phyloP scores from a whole-genome alignment of 2,329 filamentous ascomycete genomes.

The Exophiala spinifera region DNA sequence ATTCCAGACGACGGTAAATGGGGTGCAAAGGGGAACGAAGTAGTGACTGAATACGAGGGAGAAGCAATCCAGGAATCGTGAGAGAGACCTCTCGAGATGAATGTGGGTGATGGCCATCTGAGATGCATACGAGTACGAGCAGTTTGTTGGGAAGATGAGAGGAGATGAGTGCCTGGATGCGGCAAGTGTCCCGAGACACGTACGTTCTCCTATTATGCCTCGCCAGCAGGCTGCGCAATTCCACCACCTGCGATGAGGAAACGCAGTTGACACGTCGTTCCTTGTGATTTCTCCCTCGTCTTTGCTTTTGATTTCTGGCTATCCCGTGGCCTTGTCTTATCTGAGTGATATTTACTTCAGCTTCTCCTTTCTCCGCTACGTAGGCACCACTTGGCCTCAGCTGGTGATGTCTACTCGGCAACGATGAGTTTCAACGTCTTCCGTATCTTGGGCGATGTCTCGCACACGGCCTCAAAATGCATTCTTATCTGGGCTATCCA shows the following conservation, averaged over 20 bases:
- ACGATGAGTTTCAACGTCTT: constrained; percentile 53
- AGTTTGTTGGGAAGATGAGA: too few species aligned
- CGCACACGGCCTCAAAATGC: constrained; percentile 80
- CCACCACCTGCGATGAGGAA: not conserved
- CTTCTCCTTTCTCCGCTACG: not conserved
- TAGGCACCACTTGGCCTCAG: too few species aligned
- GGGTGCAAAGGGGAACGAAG: too few species aligned
- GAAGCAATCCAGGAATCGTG: too few species aligned
- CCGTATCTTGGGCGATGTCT: constrained; percentile 77
- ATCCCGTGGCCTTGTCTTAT: not conserved
- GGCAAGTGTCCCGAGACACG: too few species aligned
- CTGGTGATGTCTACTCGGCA: constrained; percentile 11
- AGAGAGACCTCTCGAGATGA: too few species aligned
- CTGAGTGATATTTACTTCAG: not conserved
- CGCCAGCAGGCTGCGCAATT: constrained; percentile 3
- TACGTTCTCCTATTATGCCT: not conserved
- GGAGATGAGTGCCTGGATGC: too few species aligned
- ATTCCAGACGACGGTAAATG: too few species aligned
- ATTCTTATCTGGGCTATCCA: constrained; percentile 91
- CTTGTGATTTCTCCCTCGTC: not conserved
- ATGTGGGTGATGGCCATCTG: too few species aligned
- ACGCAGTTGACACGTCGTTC: not conserved
- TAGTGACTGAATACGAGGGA: too few species aligned
- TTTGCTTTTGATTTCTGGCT: not conserved
- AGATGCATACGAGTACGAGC: too few species aligned